phyloP scores from a whole-genome alignment of 1,284 basidiomycete genomes.

The Trichosporon ovoides region DNA sequence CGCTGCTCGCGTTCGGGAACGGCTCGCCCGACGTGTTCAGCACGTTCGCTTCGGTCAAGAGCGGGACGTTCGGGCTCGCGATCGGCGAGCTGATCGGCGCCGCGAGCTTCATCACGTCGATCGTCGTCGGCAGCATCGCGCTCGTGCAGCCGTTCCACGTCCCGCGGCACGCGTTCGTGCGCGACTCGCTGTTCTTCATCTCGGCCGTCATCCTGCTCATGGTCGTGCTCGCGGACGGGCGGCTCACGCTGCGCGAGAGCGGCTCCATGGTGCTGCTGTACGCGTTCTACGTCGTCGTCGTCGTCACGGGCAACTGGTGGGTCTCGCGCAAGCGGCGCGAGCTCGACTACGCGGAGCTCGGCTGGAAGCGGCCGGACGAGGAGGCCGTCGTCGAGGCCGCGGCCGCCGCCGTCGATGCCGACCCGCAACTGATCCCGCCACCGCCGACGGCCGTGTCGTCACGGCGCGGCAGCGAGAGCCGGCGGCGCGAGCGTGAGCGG shows the following conservation, averaged over 20 bases:
- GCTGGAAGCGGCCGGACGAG: constrained; percentile 15
- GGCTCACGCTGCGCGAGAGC: constrained; percentile 70
- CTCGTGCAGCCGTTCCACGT: constrained; percentile 91
- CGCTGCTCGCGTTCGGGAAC: constrained; percentile 89
- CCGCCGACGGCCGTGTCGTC: not conserved
- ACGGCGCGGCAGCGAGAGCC: not conserved
- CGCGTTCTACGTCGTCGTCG: constrained; percentile 67
- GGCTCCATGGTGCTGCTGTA: constrained; percentile 70
- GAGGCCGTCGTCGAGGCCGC: not conserved
- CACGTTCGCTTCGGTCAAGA: constrained; percentile 87
- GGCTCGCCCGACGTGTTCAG: constrained; percentile 89
- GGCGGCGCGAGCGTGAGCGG: not conserved
- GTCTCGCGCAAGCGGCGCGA: constrained; percentile 43
- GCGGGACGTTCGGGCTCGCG: constrained; percentile 78
- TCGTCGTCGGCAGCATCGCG: constrained; percentile 93
- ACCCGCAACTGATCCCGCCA: constrained; percentile 8
- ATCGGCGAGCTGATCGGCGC: constrained; percentile 93
- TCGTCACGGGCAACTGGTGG: constrained; percentile 76
- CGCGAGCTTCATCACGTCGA: constrained; percentile 89
- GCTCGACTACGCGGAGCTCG: constrained; percentile 40
- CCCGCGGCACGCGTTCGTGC: constrained; percentile 69
- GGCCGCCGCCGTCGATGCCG: not conserved
- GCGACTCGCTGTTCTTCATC: constrained; percentile 91
- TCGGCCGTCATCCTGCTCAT: constrained; percentile 69
- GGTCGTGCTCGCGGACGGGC: constrained; percentile 70